Conservation (phyloP, 352 stramenopile species). For the Thraustochytrium striatum region DNA sequence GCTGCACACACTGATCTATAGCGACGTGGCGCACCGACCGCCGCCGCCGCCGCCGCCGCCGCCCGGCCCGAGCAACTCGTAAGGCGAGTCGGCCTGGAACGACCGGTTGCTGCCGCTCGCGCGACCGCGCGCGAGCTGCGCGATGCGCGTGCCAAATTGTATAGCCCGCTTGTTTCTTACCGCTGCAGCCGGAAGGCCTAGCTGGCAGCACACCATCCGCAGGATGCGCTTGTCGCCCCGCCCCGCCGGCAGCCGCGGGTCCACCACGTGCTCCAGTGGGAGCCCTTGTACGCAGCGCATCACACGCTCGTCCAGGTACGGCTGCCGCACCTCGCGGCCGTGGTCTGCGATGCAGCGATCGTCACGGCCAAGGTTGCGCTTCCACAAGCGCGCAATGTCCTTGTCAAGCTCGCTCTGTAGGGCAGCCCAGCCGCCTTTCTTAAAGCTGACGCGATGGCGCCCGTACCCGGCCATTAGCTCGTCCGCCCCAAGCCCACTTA, state of each 20-base stretch:
- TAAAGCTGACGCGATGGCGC: constrained; percentile 59
- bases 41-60: background rate
- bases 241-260: constrained; percentile 69
- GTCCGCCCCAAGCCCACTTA: constrained; percentile 88
- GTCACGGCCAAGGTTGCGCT: constrained; percentile 90
- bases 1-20: constrained; percentile 14
- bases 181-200: constrained; percentile 67
- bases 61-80: background rate
- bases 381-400: constrained; percentile 85
- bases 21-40: background rate
- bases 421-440: constrained; percentile 58
- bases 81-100: background rate
- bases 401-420: constrained; percentile 74
- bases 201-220: constrained; percentile 65
- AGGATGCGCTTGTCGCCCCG: constrained; percentile 85
- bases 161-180: constrained; percentile 84
- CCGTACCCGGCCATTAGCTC: constrained; percentile 91
- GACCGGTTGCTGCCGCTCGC: constrained; percentile 23
- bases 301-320: constrained; percentile 88
- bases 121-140: constrained; percentile 63
- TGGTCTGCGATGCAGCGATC: constrained; percentile 86
- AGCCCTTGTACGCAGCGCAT: constrained; percentile 68
- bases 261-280: constrained; percentile 67
- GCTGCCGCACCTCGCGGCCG: constrained; percentile 84
- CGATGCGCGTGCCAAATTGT: constrained; percentile 86